Conservation (phyloP, 164 flowering plant species). For the Vitis rupestris region DNA sequence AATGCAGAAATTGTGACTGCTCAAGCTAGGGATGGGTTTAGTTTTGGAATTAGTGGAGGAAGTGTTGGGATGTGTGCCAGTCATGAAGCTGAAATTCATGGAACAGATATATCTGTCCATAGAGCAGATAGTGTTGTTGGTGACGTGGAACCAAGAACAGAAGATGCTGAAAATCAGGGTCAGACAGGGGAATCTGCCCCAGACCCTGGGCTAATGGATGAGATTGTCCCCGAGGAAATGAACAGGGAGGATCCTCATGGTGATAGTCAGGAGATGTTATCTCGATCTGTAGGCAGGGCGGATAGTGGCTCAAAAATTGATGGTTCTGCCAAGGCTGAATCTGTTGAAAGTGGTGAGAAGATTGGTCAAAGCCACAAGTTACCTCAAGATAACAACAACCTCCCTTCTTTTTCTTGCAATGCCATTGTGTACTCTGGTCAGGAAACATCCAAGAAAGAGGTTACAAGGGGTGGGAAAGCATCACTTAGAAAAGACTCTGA, state of each 20-base stretch:
- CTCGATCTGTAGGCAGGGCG: constrained; percentile 73
- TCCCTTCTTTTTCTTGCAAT: constrained; percentile 84
- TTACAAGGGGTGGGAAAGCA: constrained; percentile 56
- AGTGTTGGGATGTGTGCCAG: constrained; percentile 99
- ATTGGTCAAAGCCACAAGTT: constrained; percentile 40
- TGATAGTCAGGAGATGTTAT: constrained; percentile 88
- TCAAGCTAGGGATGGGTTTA: constrained; percentile 68
- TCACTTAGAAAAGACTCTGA: constrained; percentile 44
- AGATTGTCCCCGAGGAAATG: constrained; percentile 72
- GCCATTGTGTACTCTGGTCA: constrained; percentile 63
- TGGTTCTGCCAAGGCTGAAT: constrained; percentile 84
- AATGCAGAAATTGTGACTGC: constrained; percentile 74
- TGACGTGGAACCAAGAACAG: constrained; percentile 80
- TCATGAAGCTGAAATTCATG: constrained; percentile 98
- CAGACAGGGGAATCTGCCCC: constrained; percentile 91
- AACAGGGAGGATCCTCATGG: constrained; percentile 77
- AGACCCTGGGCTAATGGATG: constrained; percentile 82
- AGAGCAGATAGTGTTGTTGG: constrained; percentile 84
- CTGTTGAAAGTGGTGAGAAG: constrained; percentile 93
- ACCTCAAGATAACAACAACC: constrained; percentile 41
- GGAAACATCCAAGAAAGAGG: constrained; percentile 74
- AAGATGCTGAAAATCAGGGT: constrained; percentile 86
- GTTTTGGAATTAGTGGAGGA: constrained; percentile 94
- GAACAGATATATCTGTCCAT: constrained; percentile 68
- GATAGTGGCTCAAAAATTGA: constrained; percentile 95